Base-by-base conservation (phyloP, 768 basidiomycete genomes). In the Guyanaporus albipodus region DNA sequence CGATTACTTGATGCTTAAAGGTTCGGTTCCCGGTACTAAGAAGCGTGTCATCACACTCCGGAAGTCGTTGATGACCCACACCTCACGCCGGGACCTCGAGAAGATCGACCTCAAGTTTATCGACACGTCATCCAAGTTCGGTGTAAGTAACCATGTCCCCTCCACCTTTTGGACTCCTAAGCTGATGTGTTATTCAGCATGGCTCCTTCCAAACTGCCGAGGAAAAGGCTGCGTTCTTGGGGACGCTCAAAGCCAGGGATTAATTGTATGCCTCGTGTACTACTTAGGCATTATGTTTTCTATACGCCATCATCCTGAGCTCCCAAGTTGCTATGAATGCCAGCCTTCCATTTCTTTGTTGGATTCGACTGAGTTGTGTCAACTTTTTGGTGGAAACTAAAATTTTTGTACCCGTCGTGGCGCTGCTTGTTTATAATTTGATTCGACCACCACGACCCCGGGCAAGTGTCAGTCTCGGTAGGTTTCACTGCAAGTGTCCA, bases 21-120 rank as follows among this genome's bases (percentile, higher is more conserved):
- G 95, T 53, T 92, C 85, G 43, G 79, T 93, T 55, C 90, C 91
- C 49, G 96, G 95, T 59, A 93, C 91, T 68, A 92, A 91, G 79
- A 98, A 98, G 80, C 91, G 96, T 75, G 85, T 98, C 58, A 79
- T 98, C 66, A 97, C 94, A 51, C 83, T 99, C 69, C 89, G 96
- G 67, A 96, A 98, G 68, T 91, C 92, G 19, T 82, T 98, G 67
- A 90, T 93, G 87, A 84, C 89, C 46, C 94, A 94, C 78, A 95
- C 95, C 34, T 89, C 87, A 53, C 88, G 93, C 66, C 82, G 85
- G 72, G 91, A 97, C 71, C 82, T 98, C 67, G 96, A 99, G 81
- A 94, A 98, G 77, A 88, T 96, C 52, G 80, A 86, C 52, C 87
- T 96, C 80, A 97, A 95, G 74, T 97, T 94, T 77, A 95, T 98